Base-by-base conservation (phyloP, 805 yeast genomes). In the Brettanomyces nanus region DNA sequence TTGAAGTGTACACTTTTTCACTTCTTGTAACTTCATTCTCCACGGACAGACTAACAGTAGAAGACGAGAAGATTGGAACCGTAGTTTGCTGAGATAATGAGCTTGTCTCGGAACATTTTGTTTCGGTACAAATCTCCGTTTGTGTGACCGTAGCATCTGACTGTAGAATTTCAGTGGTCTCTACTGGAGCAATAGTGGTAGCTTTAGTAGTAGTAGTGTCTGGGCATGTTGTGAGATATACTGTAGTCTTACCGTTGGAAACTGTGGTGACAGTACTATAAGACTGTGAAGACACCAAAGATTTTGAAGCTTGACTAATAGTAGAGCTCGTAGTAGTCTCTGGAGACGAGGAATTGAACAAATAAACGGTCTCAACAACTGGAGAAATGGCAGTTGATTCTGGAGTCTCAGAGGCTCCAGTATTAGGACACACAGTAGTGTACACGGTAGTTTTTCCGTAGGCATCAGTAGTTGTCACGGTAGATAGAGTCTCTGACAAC, bases 1-100 rank as follows among this genome's bases (percentile, higher is more conserved):
- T 45, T 15, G 57, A 43, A n/a, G 56, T 51, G 51, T 47, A 52
- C 13, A 47, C 50, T 7, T 41, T 28, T 0, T 47, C 42, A 35
- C 45, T 43, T 18, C 44, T 35, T 3, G 40, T 28, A 17, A 45
- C 37, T 4, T 45, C 34, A 7, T 40, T 31, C 38, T 48, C 49
- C 19, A 42, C 37, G n/a, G 47, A 46, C 10, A 46, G 40, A 7
- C 48, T 35, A 14, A 50, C 52, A 1, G 48, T 45, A 5, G 53
- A 42, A 3, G 48, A 40, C 18, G 41, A 31, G 19, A 45, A 39
- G n/a, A 50, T 38, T 11, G 48, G 45, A 25, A 50, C 49, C 7
- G 54, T 51, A 3, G 46, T 22, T 14, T 35, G n/a, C n/a, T n/a
- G n/a, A n/a, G n/a, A n/a, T n/a, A n/a, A n/a, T n/a, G n/a, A n/a